Evolutionary conservation across 495 filamentous ascomycete species (phyloP).

Genomic region (Durotheca rogersii): DNA sequence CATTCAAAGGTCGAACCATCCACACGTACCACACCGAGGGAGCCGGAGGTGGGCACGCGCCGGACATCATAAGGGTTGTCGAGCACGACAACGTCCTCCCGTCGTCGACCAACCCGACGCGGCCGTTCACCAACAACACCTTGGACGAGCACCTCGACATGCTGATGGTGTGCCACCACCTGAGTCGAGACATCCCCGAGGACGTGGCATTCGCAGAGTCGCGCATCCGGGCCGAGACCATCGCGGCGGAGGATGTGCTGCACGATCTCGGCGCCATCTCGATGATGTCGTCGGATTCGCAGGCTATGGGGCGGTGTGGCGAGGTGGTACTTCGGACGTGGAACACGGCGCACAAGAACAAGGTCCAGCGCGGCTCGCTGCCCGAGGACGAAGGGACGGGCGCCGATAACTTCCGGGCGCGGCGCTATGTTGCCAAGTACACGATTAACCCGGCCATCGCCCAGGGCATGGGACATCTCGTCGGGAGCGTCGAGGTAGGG

Average conservation of each 20-base stretch:
- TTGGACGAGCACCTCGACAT: conserved; percentile 97
- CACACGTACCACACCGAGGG: conserved; percentile 99
- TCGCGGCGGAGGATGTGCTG: conserved; percentile 94
- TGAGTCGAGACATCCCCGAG: conserved; percentile 88
- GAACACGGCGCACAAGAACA: conserved; percentile 99
- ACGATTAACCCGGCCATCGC: conserved; percentile 95
- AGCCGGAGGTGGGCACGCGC: conserved; percentile 92
- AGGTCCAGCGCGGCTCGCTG: conserved; percentile 75
- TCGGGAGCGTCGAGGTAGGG: conserved; percentile 85
- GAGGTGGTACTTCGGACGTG: conserved; percentile 94
- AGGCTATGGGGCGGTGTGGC: conserved; percentile 96
- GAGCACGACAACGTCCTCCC: conserved; percentile 92
- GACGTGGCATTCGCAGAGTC: conserved; percentile 96
- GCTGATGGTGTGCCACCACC: conserved; percentile 98
- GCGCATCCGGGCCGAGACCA: conserved; percentile 93
- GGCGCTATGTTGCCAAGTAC: conserved; percentile 93
- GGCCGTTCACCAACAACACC: conserved; percentile 90
- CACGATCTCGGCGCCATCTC: conserved; percentile 95
- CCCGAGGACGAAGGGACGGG: conserved; percentile 76
- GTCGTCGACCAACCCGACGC: conserved; percentile 88
- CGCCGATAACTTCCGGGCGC: conserved; percentile 92
- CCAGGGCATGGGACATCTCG: conserved; percentile 88
- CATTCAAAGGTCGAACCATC: conserved; percentile 88
- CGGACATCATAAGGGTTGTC: conserved; percentile 94
- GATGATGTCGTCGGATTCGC: conserved; percentile 97